Percentiles rank a stretch among this genome's conserved stretches.
phyloP scores from a whole-genome alignment of 1,139 yeast genomes.

The Debaryomycetaceae sp. region DNA sequence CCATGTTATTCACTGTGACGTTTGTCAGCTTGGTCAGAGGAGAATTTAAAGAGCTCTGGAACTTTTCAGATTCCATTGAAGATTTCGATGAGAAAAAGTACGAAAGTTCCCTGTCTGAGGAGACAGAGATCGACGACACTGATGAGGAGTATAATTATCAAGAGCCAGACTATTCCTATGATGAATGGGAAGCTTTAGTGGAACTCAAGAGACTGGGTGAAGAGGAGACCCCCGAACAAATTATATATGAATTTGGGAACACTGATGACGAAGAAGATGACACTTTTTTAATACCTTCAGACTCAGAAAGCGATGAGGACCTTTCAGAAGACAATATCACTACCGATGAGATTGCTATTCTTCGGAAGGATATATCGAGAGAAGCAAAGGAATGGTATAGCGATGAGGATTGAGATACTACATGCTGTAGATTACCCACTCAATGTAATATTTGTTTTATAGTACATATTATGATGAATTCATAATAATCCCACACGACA shows the following conservation, averaged over 20 bases:
- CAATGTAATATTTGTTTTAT: too few relatives aligned
- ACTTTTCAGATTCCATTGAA: slow-evolving; percentile 15
- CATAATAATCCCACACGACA: too few relatives aligned
- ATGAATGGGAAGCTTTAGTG: slow-evolving; percentile 20
- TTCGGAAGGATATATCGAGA: slow-evolving; percentile 9
- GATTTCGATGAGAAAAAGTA: slow-evolving; percentile 10
- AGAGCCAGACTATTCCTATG: slow-evolving; percentile 14
- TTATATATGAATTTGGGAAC: slow-evolving; percentile 13
- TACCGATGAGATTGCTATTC: slow-evolving; percentile 8
- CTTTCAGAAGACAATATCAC: slow-evolving; percentile 16
- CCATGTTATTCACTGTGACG: slow-evolving; percentile 32
- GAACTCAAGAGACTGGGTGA: slow-evolving; percentile 16
- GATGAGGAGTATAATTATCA: slow-evolving; percentile 12
- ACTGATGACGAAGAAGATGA: slow-evolving; percentile 24
- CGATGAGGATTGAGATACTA: slow-evolving; percentile 8
- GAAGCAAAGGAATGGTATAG: slow-evolving; percentile 14
- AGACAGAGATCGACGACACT: slow-evolving; percentile 1
- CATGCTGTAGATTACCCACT: too few relatives aligned
- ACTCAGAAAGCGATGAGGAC: slow-evolving; percentile 14
- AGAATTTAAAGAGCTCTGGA: slow-evolving; percentile 40
- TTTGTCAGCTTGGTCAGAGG: slow-evolving; percentile 29
- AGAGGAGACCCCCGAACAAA: slow-evolving; percentile 9
- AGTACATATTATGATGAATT: too few relatives aligned
- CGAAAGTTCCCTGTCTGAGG: not conserved
- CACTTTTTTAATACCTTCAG: slow-evolving; percentile 20